These are phyloP conservation scores for Helichrysum umbraculigerum DNA, from an alignment of 129 eudicot species.

Conservation along the genomic window DNA sequence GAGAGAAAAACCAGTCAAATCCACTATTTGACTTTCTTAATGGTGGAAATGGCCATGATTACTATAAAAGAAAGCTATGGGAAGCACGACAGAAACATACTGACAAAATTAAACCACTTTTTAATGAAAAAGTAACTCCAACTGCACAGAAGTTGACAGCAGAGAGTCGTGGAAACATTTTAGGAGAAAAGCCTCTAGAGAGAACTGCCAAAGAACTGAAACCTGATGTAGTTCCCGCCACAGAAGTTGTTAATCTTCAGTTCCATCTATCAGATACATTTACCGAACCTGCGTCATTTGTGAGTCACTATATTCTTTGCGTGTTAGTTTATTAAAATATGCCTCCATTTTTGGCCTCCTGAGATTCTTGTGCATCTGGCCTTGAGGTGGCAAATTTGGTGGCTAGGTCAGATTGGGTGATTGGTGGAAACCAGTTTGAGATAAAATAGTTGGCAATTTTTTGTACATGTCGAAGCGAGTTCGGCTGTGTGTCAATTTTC, in stretches of 20 bases:
- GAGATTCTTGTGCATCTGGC: slow-evolving; percentile 24
- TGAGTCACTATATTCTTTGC: slow-evolving; percentile 45
- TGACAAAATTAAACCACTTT: slow-evolving; percentile 47
- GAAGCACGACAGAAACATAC: slow-evolving; percentile 75
- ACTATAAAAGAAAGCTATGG: slow-evolving; percentile 87
- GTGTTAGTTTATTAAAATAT: not conserved
- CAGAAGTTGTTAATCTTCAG: slow-evolving; percentile 53
- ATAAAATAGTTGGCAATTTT: not conserved
- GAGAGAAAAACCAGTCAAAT: slow-evolving; percentile 90
- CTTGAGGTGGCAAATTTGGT: slow-evolving; percentile 2
- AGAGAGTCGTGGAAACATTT: slow-evolving; percentile 79
- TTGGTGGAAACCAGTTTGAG: not conserved
- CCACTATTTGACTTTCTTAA: slow-evolving; percentile 74
- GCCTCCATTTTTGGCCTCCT: not conserved
- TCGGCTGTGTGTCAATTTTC: not conserved
- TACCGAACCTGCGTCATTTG: slow-evolving; percentile 75
- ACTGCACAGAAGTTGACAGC: slow-evolving; percentile 74
- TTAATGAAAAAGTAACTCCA: slow-evolving; percentile 47
- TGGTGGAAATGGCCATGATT: slow-evolving; percentile 86
- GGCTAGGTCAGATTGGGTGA: not conserved
- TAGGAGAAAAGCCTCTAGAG: slow-evolving; percentile 90
- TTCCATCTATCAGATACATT: slow-evolving; percentile 83
- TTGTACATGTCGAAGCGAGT: not conserved
- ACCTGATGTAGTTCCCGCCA: slow-evolving; percentile 40
- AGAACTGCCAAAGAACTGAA: slow-evolving; percentile 52